A percentile compares a stretch with the other conserved stretches of the same genome.
Conservation (phyloP, 1,284 basidiomycete genomes). For the Ustilago bromivora region DNA sequence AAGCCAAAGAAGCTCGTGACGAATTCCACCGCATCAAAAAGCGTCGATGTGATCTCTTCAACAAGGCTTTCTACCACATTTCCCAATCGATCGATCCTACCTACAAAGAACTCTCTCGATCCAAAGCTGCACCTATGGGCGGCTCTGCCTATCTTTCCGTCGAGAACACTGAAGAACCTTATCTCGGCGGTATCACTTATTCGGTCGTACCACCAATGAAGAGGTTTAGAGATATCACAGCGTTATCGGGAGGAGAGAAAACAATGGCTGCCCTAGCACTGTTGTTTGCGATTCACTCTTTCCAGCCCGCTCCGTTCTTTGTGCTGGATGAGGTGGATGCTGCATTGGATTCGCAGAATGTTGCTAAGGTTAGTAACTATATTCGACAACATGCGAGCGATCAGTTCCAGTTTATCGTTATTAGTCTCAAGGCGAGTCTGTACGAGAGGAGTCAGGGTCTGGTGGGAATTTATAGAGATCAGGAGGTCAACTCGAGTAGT, state of each 20-base stretch:
- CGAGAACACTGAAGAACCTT: slow-evolving; percentile 98
- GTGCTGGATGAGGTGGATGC: slow-evolving; percentile 98
- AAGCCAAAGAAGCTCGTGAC: slow-evolving; percentile 88
- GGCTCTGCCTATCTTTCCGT: slow-evolving; percentile 95
- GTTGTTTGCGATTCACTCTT: slow-evolving; percentile 91
- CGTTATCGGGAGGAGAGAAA: slow-evolving; percentile 97
- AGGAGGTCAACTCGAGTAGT: slow-evolving; percentile 89
- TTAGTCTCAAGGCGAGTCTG: slow-evolving; percentile 82
- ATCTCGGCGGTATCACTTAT: slow-evolving; percentile 93
- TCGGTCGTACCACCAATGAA: slow-evolving; percentile 98
- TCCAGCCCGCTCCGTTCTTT: slow-evolving; percentile 98
- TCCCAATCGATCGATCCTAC: slow-evolving; percentile 92
- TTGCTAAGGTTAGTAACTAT: slow-evolving; percentile 67
- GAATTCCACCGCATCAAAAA: slow-evolving; percentile 89
- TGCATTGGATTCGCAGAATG: slow-evolving; percentile 75
- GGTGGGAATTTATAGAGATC: slow-evolving; percentile 93
- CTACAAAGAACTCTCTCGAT: slow-evolving; percentile 98
- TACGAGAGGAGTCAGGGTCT: slow-evolving; percentile 92
- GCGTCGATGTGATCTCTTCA: slow-evolving; percentile 80
- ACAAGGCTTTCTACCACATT: slow-evolving; percentile 95
- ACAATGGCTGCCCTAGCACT: slow-evolving; percentile 96
- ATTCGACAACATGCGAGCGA: slow-evolving; percentile 70
- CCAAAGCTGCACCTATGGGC: slow-evolving; percentile 89
- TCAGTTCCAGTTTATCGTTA: slow-evolving; percentile 94
- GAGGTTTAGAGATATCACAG: slow-evolving; percentile 98